These are phyloP conservation scores for Amanita molliuscula DNA, from an alignment of 768 basidiomycete species.

Conservation along the genomic window DNA sequence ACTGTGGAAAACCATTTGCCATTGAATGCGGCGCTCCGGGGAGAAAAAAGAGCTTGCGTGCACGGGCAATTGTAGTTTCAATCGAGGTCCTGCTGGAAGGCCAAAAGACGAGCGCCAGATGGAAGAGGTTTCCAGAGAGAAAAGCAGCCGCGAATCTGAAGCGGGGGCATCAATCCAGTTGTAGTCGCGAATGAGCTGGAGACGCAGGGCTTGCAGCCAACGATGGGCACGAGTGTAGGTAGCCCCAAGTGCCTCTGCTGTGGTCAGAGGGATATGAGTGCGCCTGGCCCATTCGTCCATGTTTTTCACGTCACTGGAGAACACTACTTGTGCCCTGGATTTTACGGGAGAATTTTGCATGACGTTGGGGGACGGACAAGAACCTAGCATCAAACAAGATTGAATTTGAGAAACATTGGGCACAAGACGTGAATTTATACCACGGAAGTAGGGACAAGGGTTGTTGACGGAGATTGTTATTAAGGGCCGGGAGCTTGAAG, in stretches of 20 bases:
- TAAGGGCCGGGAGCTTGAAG: slow-evolving; percentile 1
- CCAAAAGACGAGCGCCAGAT: slow-evolving; percentile 71
- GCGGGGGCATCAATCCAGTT: slow-evolving; percentile 56
- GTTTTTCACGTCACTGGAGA: slow-evolving; percentile 69
- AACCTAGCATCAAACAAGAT: slow-evolving; percentile 1
- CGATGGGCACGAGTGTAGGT: slow-evolving; percentile 76
- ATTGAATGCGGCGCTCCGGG: slow-evolving; percentile 74
- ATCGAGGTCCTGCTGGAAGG: slow-evolving; percentile 65
- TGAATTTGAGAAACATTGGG: background rate
- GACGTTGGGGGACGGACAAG: slow-evolving; percentile 6
- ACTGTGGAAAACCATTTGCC: slow-evolving; percentile 85
- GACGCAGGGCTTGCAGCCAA: slow-evolving; percentile 57
- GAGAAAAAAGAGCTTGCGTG: slow-evolving; percentile 82
- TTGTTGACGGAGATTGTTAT: slow-evolving; percentile 1
- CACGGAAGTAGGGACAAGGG: slow-evolving; percentile 6
- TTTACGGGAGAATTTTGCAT: slow-evolving; percentile 23
- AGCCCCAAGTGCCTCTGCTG: slow-evolving; percentile 70
- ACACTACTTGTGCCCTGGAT: slow-evolving; percentile 45
- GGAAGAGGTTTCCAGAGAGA: slow-evolving; percentile 68
- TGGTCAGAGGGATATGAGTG: slow-evolving; percentile 73
- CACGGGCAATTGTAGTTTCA: slow-evolving; percentile 63
- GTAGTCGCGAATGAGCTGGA: slow-evolving; percentile 54
- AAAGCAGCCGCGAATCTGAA: slow-evolving; percentile 62
- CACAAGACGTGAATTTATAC: slow-evolving; percentile 3
- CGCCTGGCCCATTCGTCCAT: slow-evolving; percentile 80